Base-by-base conservation (phyloP, 768 basidiomycete genomes). In the Goffeauzyma gilvescens region DNA sequence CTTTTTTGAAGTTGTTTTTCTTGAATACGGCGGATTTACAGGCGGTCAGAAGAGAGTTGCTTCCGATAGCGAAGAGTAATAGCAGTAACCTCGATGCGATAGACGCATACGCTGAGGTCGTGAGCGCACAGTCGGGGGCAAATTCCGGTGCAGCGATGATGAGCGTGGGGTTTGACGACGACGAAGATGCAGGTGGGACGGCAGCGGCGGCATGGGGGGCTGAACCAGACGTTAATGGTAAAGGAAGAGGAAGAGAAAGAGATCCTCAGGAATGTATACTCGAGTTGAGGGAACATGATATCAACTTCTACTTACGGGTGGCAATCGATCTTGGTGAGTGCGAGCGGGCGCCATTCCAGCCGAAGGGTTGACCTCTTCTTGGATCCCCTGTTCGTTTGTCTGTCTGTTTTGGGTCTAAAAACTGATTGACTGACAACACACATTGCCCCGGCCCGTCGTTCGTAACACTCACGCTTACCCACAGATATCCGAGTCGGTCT, bases 251-350 rank as follows among this genome's bases (percentile, higher is more conserved):
- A 52, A 83, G 50, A 32, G 64, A 65, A 38, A 45, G 50, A 38
- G 64, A 93, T 58, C 84, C 90, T n/a, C 71, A 76, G 37, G 87
- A 95, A 41, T 79, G 75, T 53, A 84, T 96, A 58, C 75, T 93
- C 59, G 93, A 98, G 59, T 73, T 90, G 34, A 75, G 93, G 26
- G 93, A 96, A 60, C 95, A 79, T 64, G 93, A 98, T 63, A 84
- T 96, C 21, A 83, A 85, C 1, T 98, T 96, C 63, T 95, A 95
- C 65, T 71, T 93, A 34, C 86, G 93, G 15, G 90, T 96, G n/a
- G 87, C 90, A 12, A 98, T 98, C 65, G 93, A 98, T 72, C 86
- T 89, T 60, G 67, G 70, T 71, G 41, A 51, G 66, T 57, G n/a
- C n/a, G n/a, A n/a, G n/a, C n/a, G n/a, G n/a, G 35, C 18, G 31